Evolutionary conservation across 1,139 yeast species (phyloP).

Genomic region (Pichia terricola): DNA sequence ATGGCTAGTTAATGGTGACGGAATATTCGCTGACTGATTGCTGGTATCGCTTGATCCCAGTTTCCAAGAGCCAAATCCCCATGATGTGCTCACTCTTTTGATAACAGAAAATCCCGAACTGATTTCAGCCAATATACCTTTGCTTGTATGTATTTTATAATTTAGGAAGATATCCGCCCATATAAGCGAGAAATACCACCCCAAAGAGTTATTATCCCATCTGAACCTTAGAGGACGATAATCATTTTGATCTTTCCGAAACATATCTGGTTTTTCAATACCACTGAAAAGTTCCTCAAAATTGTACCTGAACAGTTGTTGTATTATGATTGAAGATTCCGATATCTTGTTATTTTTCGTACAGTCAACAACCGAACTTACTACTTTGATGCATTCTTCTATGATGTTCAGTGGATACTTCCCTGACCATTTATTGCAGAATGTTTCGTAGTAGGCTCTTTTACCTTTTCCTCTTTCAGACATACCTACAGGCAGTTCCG

Average conservation of each 20-base stretch:
- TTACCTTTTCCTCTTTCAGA: slow-evolving; percentile 53
- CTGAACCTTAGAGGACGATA: slow-evolving; percentile 44
- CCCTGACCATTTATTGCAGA: slow-evolving; percentile 55
- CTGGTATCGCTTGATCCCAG: background rate
- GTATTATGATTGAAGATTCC: slow-evolving; percentile 14
- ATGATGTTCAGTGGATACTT: slow-evolving; percentile 39
- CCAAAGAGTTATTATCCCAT: slow-evolving; percentile 58
- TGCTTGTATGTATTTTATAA: slow-evolving; percentile 21
- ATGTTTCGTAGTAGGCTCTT: slow-evolving; percentile 39
- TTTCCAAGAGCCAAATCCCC: slow-evolving; percentile 27
- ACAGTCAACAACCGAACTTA: slow-evolving; percentile 32
- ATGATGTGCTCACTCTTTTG: slow-evolving; percentile 35
- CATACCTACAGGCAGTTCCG: slow-evolving; percentile 53
- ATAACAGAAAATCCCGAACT: slow-evolving; percentile 36
- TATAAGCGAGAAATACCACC: slow-evolving; percentile 67
- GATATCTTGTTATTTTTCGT: slow-evolving; percentile 21
- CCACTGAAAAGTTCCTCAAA: slow-evolving; percentile 8
- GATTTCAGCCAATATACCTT: slow-evolving; percentile 18
- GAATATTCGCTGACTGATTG: background rate
- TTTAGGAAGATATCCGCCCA: slow-evolving; percentile 57
- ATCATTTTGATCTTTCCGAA: slow-evolving; percentile 20
- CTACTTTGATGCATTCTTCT: slow-evolving; percentile 21
- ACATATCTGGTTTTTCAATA: slow-evolving; percentile 30
- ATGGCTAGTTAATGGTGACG: slow-evolving; percentile 1
- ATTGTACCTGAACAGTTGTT: slow-evolving; percentile 17